Conservation (phyloP, 208 protist genomes). For the Leishmania lainsoni region DNA sequence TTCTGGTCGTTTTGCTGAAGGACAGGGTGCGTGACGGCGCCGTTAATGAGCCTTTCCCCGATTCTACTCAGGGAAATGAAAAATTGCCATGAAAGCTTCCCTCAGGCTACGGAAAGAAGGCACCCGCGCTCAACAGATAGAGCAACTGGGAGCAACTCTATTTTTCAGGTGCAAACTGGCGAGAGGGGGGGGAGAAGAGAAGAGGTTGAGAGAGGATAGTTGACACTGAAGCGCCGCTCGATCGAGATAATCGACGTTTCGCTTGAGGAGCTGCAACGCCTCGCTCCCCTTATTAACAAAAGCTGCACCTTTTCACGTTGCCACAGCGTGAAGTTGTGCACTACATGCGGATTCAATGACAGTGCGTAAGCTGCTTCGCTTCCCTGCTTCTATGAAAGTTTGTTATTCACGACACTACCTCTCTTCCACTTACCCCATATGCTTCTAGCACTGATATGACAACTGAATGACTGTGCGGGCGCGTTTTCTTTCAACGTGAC, state of each 20-base stretch:
- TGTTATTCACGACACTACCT: background rate
- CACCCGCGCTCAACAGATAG: background rate
- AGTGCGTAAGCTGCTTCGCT: background rate
- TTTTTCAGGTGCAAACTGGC: background rate
- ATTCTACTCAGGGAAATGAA: background rate
- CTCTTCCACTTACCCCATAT: background rate
- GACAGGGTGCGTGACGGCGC: background rate
- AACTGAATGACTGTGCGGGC: background rate
- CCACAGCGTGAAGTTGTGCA: background rate
- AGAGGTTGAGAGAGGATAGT: background rate
- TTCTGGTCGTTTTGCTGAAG: background rate
- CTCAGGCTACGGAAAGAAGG: background rate
- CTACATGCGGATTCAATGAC: background rate
- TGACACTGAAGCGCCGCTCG: background rate
- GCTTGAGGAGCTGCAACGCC: background rate
- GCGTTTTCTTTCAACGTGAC: background rate
- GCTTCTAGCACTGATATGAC: background rate
- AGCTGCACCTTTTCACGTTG: background rate
- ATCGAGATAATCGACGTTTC: background rate
- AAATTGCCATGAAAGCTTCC: background rate
- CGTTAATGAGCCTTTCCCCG: background rate
- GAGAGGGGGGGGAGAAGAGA: background rate
- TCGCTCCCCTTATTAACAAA: background rate
- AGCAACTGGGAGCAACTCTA: background rate
- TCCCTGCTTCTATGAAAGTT: background rate